phyloP scores from a whole-genome alignment of 2,329 filamentous ascomycete species.

The Fusarium chlamydosporum region DNA sequence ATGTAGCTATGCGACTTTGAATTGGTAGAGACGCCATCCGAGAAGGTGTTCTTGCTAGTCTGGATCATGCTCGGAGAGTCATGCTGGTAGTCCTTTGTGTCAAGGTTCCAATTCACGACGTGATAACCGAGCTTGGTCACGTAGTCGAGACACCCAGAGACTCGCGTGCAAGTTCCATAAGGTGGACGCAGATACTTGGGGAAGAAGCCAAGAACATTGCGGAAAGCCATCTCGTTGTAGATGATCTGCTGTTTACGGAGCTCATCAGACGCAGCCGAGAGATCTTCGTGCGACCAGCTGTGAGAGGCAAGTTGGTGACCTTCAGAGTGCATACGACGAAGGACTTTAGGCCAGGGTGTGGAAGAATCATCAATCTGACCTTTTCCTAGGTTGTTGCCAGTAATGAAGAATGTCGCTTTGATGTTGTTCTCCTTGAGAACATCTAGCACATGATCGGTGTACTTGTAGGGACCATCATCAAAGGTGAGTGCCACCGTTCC shows the following conservation, averaged over 20 bases:
- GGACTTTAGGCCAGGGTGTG: slow-evolving; percentile 53
- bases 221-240: slow-evolving; percentile 61
- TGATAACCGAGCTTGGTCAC: slow-evolving; percentile 65
- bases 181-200: slow-evolving; percentile 61
- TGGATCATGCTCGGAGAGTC: slow-evolving; percentile 64
- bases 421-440: slow-evolving; percentile 51
- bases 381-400: slow-evolving; percentile 58
- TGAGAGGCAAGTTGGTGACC: slow-evolving; percentile 63
- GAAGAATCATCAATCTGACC: slow-evolving; percentile 57
- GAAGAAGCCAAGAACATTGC: slow-evolving; percentile 58
- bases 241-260: slow-evolving; percentile 57
- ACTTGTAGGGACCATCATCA: slow-evolving; percentile 62
- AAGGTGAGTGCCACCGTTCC: slow-evolving; percentile 61
- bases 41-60: slow-evolving; percentile 58
- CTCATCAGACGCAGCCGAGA: slow-evolving; percentile 53
- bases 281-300: slow-evolving; percentile 61
- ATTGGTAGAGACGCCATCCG: slow-evolving; percentile 53
- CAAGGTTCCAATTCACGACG: slow-evolving; percentile 69
- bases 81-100: slow-evolving; percentile 72
- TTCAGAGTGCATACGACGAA: slow-evolving; percentile 57
- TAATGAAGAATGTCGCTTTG: slow-evolving; percentile 60
- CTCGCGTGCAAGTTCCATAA: slow-evolving; percentile 58
- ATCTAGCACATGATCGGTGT: slow-evolving; percentile 59
- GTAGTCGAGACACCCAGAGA: slow-evolving; percentile 56
- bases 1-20: slow-evolving; percentile 58